Conservation (phyloP, 2,329 filamentous ascomycete species). For the Penicillium italicum region DNA sequence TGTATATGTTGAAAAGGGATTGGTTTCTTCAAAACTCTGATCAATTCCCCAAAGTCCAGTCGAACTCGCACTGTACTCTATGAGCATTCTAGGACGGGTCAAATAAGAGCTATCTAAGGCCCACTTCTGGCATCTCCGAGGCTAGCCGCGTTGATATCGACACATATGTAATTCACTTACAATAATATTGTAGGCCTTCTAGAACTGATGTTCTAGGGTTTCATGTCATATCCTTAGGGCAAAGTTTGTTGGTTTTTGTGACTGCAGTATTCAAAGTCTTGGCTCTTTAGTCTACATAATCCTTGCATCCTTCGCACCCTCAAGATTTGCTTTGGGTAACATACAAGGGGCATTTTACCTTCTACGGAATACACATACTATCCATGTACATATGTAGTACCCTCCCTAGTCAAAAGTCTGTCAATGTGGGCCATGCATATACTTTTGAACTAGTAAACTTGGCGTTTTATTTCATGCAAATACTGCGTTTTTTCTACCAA, state of each 20-base stretch:
- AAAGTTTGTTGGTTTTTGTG: not conserved
- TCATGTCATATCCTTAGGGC: not conserved
- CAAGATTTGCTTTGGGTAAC: not conserved
- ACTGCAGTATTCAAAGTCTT: not conserved
- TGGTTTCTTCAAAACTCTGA: not conserved
- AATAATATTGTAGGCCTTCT: not conserved
- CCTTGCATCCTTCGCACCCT: not conserved
- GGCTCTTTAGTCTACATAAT: not conserved
- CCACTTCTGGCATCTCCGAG: constrained; percentile 16
- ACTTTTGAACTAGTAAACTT: too few species aligned
- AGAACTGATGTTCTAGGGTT: not conserved
- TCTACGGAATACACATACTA: not conserved
- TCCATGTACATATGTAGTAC: too few species aligned
- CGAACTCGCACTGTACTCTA: constrained; percentile 1
- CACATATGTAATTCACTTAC: not conserved
- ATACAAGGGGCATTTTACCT: not conserved
- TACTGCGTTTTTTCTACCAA: too few species aligned
- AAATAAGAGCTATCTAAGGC: constrained; percentile 7
- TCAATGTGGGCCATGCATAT: too few species aligned
- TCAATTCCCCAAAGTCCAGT: not conserved
- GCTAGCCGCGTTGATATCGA: constrained; percentile 11
- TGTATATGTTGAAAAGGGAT: not conserved
- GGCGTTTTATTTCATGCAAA: too few species aligned
- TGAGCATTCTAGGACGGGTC: constrained; percentile 1
- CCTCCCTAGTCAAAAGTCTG: too few species aligned